A percentile compares a stretch with the other conserved stretches of the same genome.
Conservation (phyloP, 768 basidiomycete genomes). For the Mycena polygramma region DNA sequence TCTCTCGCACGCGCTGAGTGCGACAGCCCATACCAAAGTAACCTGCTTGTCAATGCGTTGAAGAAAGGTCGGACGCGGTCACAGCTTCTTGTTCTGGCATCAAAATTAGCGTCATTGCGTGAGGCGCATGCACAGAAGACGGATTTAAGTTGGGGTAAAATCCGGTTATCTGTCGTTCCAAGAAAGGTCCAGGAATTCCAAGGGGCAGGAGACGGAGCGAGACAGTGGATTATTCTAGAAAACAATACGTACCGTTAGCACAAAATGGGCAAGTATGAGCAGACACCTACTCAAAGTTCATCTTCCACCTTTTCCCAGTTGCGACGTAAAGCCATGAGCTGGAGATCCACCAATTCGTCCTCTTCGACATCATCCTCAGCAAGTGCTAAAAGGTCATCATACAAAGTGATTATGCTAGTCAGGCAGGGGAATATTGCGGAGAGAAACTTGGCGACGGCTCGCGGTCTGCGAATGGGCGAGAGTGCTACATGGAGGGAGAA, state of each 20-base stretch:
- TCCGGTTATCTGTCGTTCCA: no score
- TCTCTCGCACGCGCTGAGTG: no score
- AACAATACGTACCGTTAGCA: not conserved
- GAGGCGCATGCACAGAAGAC: no score
- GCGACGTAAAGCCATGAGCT: not conserved
- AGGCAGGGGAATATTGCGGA: not conserved
- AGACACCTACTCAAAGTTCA: not conserved
- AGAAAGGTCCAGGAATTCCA: no score
- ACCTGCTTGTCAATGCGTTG: no score
- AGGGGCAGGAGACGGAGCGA: no score
- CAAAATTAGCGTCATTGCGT: no score
- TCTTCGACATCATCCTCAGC: not conserved
- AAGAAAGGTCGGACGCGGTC: no score
- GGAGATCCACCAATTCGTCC: not conserved
- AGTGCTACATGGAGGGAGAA: not conserved
- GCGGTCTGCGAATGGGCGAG: slow-evolving; percentile 1
- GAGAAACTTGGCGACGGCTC: not conserved
- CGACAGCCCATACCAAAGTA: no score
- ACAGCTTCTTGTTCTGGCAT: no score
- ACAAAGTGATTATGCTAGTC: not conserved
- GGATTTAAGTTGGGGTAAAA: no score
- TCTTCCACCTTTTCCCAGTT: not conserved
- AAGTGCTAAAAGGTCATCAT: not conserved
- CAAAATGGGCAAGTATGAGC: not conserved
- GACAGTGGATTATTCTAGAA: no score